Evolutionary conservation across 148 eudicot genomes (phyloP).

Genomic region (Linanthus parryae): DNA sequence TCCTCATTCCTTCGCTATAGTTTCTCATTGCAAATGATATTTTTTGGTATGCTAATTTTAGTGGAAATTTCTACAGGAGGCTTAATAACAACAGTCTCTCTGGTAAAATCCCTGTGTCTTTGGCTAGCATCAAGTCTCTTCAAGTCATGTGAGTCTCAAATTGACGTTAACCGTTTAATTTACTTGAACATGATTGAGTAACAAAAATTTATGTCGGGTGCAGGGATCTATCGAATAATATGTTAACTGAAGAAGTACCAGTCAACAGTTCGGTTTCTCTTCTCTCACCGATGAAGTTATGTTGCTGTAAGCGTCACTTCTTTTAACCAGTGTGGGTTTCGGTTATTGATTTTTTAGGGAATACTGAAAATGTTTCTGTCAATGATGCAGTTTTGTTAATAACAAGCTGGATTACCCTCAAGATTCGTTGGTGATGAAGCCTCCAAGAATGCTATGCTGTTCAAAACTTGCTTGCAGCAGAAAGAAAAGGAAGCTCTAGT

Average conservation of each 20-base stretch:
- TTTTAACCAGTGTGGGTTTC: too few relatives aligned
- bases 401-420: constrained; percentile 48
- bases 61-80: too few relatives aligned
- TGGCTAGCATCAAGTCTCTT: constrained; percentile 41
- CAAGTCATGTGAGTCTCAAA: constrained; percentile 73
- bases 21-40: background rate
- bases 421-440: too few relatives aligned
- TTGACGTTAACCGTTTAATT: background rate
- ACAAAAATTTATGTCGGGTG: constrained; percentile 13
- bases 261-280: constrained; percentile 71
- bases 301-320: constrained; percentile 6
- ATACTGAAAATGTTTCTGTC: background rate
- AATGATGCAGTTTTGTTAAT: constrained; percentile 47
- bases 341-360: too few relatives aligned
- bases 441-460: too few relatives aligned
- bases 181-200: background rate
- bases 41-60: too few relatives aligned
- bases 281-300: constrained; percentile 78
- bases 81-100: constrained; percentile 70
- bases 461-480: too few relatives aligned
- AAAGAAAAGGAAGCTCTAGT: too few relatives aligned
- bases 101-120: constrained; percentile 48
- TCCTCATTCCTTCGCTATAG: constrained; percentile 11
- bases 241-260: constrained; percentile 48
- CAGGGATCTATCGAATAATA: constrained; percentile 78